Evolutionary conservation across 2,329 filamentous ascomycete species (phyloP), one percentile per base, ranked within the genome.

Genomic region (Trichoderma hamatum): DNA sequence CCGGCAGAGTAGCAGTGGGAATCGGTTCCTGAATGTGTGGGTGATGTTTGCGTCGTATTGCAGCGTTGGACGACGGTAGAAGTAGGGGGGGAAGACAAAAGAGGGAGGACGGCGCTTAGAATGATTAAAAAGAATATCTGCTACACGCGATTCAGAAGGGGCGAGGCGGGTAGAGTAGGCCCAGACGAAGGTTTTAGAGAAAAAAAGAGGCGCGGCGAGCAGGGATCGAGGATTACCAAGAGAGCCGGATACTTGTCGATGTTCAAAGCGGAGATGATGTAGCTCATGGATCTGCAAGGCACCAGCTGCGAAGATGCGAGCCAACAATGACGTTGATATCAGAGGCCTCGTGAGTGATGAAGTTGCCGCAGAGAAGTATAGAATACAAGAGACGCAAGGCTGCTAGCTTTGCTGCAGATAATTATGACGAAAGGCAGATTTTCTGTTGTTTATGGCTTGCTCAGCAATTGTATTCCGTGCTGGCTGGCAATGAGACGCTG

Each of bases 11-110:
- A 21, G 54, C 30, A 56, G 63, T 59, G 54, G 39, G 19, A 59
- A 51, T 51, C 52, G 63, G 54, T 51, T 58, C 63, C 63, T 67
- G 63, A 54, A 67, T 30, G 54, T 43, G 46, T 67, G 49, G 68
- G 16, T 32, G 69, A 63, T 58, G 39, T 59, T 56, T 59, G 68
- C 43, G 63, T 66, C 55, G 55, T 66, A 66, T 58, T 55, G 39
- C 55, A 36, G 63, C 39, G 63, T 67, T 43, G 63, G 54, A 43
- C 49, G 28, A 19, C 54, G 19, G 43, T 30, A 46, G 24, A 28
- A 28, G 21, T 49, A 51, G 21, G 39, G 49, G 54, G 39, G 34
- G 24, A 43, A 56, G 61, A 65, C 34, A 54, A 64, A 51, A 51
- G 55, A 46, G 24, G 26, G 51, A 49, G 60, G 58, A 32, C 36